Base-by-base conservation (phyloP, 2,329 filamentous ascomycete species). In the Dendrostoma leiphaemia region DNA sequence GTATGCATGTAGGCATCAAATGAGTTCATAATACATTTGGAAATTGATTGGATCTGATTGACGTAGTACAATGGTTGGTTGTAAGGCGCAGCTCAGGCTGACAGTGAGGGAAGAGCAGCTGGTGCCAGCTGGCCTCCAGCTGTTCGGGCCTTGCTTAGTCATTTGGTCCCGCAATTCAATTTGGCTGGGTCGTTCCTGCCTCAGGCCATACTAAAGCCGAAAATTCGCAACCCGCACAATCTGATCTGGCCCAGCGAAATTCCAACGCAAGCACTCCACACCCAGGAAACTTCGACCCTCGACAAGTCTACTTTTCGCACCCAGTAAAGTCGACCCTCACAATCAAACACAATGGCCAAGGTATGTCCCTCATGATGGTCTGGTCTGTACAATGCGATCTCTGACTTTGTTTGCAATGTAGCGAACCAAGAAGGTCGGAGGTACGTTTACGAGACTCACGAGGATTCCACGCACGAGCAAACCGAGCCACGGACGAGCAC, bases 341-440 rank as follows among this genome's bases (percentile, higher is more conserved):
- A 49, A 37, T 19, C 56, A 51, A 53, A 38, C 43, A 58, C 47
- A 55, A 58, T 58, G 56, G 56, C 56, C 52, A 58, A 58, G 56
- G 56, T 58, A 55, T 26, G 56, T 32, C 12, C 32, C 47, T 29
- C 6, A 34, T 23, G 23, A 31, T 17, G 10, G 10, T 23, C 9
- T 17, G 8, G 15, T 31, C 19, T 12, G 9, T n/a, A 37, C 23
- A 29, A n/a, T n/a, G n/a, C 29, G 37, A 28, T 13, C 44, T 6
- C 45, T 53, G 17, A 53, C n/a, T 3, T 19, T 43, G 21, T 37
- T 48, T 29, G 41, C 15, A 28, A 48, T 32, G 15, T 21, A 58
- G 86, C 87, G 91, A 83, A 95, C 91, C 66, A 95, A 90, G 89
- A 95, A 96, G 89, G 91, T 58, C 56, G 56, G 56, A 54, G 56